phyloP scores from a whole-genome alignment of 2,329 filamentous ascomycete species.

The Pseudopyrenochaeta lycopersici region DNA sequence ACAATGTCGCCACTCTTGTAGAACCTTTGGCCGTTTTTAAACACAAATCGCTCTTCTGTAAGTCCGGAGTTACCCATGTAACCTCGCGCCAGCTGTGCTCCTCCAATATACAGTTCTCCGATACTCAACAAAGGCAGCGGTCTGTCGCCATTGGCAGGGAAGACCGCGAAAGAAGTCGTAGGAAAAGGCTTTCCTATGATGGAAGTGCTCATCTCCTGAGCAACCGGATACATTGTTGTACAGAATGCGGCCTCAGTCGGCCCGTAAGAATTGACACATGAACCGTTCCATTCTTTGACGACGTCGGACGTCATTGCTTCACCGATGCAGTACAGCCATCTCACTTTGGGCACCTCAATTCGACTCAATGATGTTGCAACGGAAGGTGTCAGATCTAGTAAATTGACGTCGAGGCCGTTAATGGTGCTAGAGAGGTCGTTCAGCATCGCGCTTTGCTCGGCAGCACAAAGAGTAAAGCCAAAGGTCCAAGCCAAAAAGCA shows the following conservation, averaged over 20 bases:
- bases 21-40: constrained; percentile 39
- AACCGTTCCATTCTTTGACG: constrained; percentile 48
- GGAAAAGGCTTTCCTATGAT: constrained; percentile 55
- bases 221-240: constrained; percentile 52
- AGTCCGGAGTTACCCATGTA: constrained; percentile 51
- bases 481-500: constrained; percentile 57
- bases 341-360: constrained; percentile 45
- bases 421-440: constrained; percentile 49
- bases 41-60: constrained; percentile 42
- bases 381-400: constrained; percentile 56
- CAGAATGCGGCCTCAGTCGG: constrained; percentile 57
- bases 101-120: constrained; percentile 58
- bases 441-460: constrained; percentile 49
- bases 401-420: constrained; percentile 43
- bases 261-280: constrained; percentile 57
- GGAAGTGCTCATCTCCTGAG: constrained; percentile 40
- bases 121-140: constrained; percentile 50
- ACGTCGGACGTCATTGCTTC: constrained; percentile 54
- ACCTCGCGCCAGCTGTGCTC: constrained; percentile 56
- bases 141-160: constrained; percentile 38
- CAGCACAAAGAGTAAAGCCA: constrained; percentile 54
- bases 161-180: constrained; percentile 51
- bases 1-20: constrained; percentile 52
- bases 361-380: constrained; percentile 49
- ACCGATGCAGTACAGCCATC: constrained; percentile 57